phyloP scores from a whole-genome alignment of 2,329 filamentous ascomycete species.

The Exophiala sideris region DNA sequence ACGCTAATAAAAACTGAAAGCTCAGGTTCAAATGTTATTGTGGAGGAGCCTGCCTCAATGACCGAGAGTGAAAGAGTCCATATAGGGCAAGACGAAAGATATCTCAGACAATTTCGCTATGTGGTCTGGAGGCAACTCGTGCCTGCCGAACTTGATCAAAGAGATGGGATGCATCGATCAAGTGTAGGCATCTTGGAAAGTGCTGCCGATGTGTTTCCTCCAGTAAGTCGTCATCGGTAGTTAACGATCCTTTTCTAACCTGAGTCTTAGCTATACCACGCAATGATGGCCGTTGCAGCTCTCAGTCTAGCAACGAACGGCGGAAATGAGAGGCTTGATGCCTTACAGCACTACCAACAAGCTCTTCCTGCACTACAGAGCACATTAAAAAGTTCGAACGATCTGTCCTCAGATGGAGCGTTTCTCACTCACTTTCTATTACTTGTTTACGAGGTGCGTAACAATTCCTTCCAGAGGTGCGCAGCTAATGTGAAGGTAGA shows the following conservation, averaged over 20 bases:
- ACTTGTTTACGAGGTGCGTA: conserved; percentile 53
- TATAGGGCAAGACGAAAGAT: conserved; percentile 32
- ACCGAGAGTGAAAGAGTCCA: background rate
- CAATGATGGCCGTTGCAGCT: conserved; percentile 57
- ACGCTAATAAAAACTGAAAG: conserved; percentile 21
- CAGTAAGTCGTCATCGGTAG: conserved; percentile 39
- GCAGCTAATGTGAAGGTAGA: conserved; percentile 33
- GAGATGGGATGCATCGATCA: conserved; percentile 29
- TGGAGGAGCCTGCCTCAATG: conserved; percentile 14
- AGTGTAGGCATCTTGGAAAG: conserved; percentile 44
- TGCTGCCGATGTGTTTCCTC: conserved; percentile 49
- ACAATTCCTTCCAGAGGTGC: background rate
- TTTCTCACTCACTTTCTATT: conserved; percentile 57
- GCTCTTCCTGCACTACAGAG: conserved; percentile 49
- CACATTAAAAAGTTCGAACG: conserved; percentile 44
- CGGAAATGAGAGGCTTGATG: conserved; percentile 46
- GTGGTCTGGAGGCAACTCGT: conserved; percentile 43
- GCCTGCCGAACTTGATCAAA: conserved; percentile 29
- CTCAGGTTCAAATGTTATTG: conserved; percentile 11
- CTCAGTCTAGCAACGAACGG: conserved; percentile 50
- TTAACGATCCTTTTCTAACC: conserved; percentile 11
- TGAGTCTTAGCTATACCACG: conserved; percentile 49
- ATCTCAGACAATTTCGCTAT: conserved; percentile 40
- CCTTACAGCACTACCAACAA: conserved; percentile 54
- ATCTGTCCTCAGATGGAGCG: conserved; percentile 55